Percentiles rank a stretch among this genome's conserved stretches.
Conservation (phyloP, 805 yeast genomes). For the Candida methanosorbosa region DNA sequence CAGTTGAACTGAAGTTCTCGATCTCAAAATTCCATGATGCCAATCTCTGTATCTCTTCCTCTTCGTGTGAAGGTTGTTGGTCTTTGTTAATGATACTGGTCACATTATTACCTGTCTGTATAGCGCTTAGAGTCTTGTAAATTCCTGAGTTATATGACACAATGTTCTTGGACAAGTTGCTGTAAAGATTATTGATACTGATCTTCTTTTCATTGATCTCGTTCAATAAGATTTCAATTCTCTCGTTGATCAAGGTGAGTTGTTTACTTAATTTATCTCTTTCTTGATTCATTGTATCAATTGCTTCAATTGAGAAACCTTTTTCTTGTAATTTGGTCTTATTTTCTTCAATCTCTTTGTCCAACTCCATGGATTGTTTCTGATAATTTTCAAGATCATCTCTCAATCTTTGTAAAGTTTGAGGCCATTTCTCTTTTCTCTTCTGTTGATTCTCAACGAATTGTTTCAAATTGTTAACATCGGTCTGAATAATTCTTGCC, state of each 20-base stretch:
- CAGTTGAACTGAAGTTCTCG: constrained; percentile 15
- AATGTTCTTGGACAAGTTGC: constrained; percentile 41
- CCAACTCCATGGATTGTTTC: constrained; percentile 30
- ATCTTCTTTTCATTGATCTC: constrained; percentile 39
- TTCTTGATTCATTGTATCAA: constrained; percentile 55
- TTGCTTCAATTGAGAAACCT: constrained; percentile 53
- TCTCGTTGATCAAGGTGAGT: constrained; percentile 35
- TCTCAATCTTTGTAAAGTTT: constrained; percentile 45
- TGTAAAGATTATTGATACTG: constrained; percentile 40
- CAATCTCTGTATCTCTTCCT: too few species aligned
- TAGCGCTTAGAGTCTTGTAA: constrained; percentile 14
- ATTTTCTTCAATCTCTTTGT: constrained; percentile 28
- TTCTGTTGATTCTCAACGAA: constrained; percentile 59
- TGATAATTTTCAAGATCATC: constrained; percentile 41
- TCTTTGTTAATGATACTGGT: constrained; percentile 5
- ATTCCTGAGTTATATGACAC: constrained; percentile 49
- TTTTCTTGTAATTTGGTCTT: constrained; percentile 37
- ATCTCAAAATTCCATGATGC: constrained; percentile 16
- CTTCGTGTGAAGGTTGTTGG: constrained; percentile 12
- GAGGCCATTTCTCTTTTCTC: constrained; percentile 59
- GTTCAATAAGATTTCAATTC: constrained; percentile 33
- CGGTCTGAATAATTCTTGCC: constrained; percentile 57
- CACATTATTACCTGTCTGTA: constrained; percentile 7
- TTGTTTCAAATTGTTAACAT: constrained; percentile 60
- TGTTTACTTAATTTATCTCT: constrained; percentile 48